Base-by-base conservation (phyloP, 2,329 filamentous ascomycete genomes). In the Colletotrichum filicis region DNA sequence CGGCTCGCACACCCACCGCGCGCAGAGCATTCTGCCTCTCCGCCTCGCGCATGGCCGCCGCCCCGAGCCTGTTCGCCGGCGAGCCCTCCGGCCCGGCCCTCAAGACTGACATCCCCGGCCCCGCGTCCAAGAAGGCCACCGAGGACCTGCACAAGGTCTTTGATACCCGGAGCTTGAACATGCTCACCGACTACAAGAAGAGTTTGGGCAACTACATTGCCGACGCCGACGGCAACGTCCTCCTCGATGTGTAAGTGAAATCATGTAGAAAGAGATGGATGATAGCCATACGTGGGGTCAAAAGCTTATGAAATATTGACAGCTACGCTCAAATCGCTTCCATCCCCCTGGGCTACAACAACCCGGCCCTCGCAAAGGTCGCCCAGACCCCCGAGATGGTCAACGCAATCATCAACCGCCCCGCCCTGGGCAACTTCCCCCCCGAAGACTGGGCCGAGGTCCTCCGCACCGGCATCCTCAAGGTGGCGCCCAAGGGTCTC, bases 291-390 rank as follows among this genome's bases (percentile, higher is more conserved):
- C 3, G 19, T n/a, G 5, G 28, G 56, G 12, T 5, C 56, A 8
- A 55, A 59, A 37, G 60, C 60, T 69, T 55, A 74, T 63, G 14
- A n/a, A 7, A 2, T 14, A 0, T 22, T 26, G 12, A 71, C 76
- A 93, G 92, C 72, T 96, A 96, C 80, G 94, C 95, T 64, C 95
- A 98, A 84, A 98, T 98, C 80, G 95, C 95, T 75, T 97, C 94
- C 55, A 98, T 98, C 78, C 94, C 95, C 4, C 88, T 98, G 58
- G 95, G 95, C 74, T 98, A 98, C 89, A 97, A 96, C 88, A 98
- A 98, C 86, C 92, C 94, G 7, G 84, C 88, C 76, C 89, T 98
- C 74, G 86, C 90, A 76, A 87, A 91, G 78, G 91, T 92, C 42
- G 93, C 94, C 30, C 89, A 89, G 74, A 93, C 92, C 68, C 91